Evolutionary conservation across 495 filamentous ascomycete genomes (phyloP).

Genomic region (Daldinia caldariorum): DNA sequence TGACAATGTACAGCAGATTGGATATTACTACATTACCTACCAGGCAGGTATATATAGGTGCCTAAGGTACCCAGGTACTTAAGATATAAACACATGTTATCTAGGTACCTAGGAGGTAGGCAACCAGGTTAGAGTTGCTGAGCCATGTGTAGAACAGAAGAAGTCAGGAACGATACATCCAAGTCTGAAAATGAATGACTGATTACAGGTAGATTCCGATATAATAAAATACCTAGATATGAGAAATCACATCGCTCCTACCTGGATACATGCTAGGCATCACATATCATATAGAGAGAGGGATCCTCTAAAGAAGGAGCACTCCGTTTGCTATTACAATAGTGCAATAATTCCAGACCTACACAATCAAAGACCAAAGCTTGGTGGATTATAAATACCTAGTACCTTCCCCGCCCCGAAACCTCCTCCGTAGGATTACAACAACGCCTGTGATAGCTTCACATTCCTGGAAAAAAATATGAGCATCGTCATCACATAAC

Average conservation of each 20-base stretch:
- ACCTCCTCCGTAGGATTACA: background rate
- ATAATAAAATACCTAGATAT: background rate
- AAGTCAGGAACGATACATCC: background rate
- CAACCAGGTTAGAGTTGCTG: background rate
- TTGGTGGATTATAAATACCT: background rate
- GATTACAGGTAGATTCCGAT: background rate
- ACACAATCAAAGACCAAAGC: background rate
- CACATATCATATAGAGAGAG: background rate
- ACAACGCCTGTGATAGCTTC: background rate
- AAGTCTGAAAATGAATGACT: background rate
- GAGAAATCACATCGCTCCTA: background rate
- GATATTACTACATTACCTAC: too few relatives aligned
- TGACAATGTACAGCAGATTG: background rate
- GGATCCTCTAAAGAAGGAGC: background rate
- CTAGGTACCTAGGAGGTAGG: background rate
- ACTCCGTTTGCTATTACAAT: background rate
- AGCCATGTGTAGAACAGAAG: background rate
- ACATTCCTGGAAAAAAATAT: background rate
- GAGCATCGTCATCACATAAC: background rate
- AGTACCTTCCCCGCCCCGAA: background rate
- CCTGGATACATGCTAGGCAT: background rate
- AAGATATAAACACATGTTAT: too few relatives aligned
- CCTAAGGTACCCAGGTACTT: too few relatives aligned
- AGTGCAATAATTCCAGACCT: background rate
- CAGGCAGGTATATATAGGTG: too few relatives aligned